These are phyloP conservation scores for Pseudocercospora eumusae DNA, from an alignment of 2,329 filamentous ascomycete genomes.

Conservation along the genomic window DNA sequence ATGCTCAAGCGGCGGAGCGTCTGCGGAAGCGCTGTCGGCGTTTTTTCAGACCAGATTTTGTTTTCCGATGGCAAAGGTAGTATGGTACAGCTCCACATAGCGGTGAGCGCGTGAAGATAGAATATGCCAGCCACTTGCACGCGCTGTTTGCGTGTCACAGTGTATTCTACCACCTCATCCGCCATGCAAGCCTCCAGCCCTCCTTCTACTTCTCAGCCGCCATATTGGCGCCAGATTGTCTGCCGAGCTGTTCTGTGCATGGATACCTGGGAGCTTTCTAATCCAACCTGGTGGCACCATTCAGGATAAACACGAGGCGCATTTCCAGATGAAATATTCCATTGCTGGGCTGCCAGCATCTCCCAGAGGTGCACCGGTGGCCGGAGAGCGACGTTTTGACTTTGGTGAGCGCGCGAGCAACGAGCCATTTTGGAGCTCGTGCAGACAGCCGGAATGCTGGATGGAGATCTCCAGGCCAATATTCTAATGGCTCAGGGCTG, in stretches of 20 bases:
- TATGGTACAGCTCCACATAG: not conserved
- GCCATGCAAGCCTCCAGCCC: not conserved
- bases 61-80: no score
- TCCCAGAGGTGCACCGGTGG: not conserved
- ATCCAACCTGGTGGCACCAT: not conserved
- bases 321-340: not conserved
- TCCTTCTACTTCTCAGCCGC: not conserved
- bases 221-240: not conserved
- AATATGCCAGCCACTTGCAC: not conserved
- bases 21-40: not conserved
- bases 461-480: not conserved
- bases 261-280: not conserved
- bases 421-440: slow-evolving; percentile 6
- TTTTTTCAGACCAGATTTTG: not conserved
- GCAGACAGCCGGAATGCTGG: not conserved
- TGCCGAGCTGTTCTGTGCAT: not conserved
- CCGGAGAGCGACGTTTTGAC: not conserved
- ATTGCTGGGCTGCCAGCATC: not conserved
- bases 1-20: not conserved
- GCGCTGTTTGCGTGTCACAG: not conserved
- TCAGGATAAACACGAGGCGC: not conserved
- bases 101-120: slow-evolving; percentile 1
- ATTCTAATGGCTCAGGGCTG: no score
- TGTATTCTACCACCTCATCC: no score
- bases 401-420: not conserved